Conservation (phyloP, 1,284 basidiomycete genomes). For the Cutaneotrichosporon daszewskae region DNA sequence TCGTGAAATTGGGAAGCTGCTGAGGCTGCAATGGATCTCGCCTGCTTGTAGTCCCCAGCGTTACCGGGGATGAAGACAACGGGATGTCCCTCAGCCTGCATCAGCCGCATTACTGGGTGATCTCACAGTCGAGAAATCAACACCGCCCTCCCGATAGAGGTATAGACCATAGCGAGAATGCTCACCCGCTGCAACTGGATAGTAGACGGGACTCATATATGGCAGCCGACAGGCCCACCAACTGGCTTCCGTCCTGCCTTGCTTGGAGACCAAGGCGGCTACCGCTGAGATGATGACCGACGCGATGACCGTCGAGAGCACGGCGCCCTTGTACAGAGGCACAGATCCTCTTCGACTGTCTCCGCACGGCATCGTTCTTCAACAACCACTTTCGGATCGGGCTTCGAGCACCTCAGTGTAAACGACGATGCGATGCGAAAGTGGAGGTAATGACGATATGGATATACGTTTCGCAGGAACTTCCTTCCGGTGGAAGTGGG, state of each 20-base stretch:
- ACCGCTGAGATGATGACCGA: too few relatives aligned
- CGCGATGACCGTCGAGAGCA: too few relatives aligned
- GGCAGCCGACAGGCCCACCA: constrained; percentile 82
- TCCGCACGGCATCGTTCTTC: too few relatives aligned
- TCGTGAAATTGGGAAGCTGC: constrained; percentile 71
- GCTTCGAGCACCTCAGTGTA: too few relatives aligned
- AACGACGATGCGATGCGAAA: too few relatives aligned
- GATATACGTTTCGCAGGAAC: neutral
- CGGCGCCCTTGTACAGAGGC: too few relatives aligned
- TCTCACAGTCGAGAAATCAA: constrained; percentile 63
- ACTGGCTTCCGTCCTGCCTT: too few relatives aligned
- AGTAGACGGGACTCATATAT: constrained; percentile 89
- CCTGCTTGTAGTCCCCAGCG: constrained; percentile 90
- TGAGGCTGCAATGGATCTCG: constrained; percentile 89
- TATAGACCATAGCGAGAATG: constrained; percentile 69
- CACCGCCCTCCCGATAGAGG: constrained; percentile 85
- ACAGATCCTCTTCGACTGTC: too few relatives aligned
- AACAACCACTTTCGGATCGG: too few relatives aligned
- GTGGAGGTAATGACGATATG: neutral
- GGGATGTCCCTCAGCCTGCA: constrained; percentile 59
- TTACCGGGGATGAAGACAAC: constrained; percentile 97
- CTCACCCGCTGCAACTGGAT: constrained; percentile 54
- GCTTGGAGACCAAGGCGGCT: too few relatives aligned
- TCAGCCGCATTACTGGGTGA: constrained; percentile 1
- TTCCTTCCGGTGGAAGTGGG: neutral